A percentile compares a stretch with the other conserved stretches of the same genome.
Conservation (phyloP, 441 rosid species). For the Aleurites moluccanus region DNA sequence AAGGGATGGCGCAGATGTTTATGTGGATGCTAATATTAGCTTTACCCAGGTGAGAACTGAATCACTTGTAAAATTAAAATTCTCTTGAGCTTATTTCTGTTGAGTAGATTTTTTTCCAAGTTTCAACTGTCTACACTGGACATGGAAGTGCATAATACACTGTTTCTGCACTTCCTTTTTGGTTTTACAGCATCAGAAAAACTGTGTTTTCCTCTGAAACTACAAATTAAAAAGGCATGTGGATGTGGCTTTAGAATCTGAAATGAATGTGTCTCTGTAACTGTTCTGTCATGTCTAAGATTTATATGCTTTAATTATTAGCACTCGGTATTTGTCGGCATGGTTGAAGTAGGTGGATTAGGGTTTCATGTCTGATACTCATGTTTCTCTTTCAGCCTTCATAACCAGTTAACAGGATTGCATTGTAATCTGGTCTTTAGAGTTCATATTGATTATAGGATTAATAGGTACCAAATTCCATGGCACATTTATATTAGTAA, state of each 20-base stretch:
- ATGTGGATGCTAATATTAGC: constrained; percentile 79
- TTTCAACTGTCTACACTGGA: constrained; percentile 1
- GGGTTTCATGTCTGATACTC: not conserved
- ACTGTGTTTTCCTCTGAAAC: not conserved
- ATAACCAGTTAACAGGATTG: not conserved
- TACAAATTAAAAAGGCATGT: constrained; percentile 5
- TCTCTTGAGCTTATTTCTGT: constrained; percentile 8
- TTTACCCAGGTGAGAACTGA: constrained; percentile 74
- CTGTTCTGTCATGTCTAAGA: not conserved
- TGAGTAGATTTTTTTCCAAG: constrained; percentile 13
- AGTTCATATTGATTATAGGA: not conserved
- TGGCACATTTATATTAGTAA: not conserved
- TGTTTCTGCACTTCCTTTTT: constrained; percentile 2
- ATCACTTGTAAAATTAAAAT: constrained; percentile 14
- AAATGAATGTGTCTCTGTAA: not conserved
- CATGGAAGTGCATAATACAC: constrained; percentile 5
- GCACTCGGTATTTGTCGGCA: not conserved
- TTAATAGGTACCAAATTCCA: not conserved
- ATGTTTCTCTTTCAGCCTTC: not conserved
- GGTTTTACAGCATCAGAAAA: not conserved
- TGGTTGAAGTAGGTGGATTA: constrained; percentile 1
- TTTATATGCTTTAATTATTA: not conserved
- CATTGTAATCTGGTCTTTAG: not conserved
- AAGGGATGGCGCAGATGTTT: constrained; percentile 88
- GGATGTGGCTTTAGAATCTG: not conserved